Base-by-base conservation (phyloP, 306 rosid genomes). In the Prunus fruticosa region DNA sequence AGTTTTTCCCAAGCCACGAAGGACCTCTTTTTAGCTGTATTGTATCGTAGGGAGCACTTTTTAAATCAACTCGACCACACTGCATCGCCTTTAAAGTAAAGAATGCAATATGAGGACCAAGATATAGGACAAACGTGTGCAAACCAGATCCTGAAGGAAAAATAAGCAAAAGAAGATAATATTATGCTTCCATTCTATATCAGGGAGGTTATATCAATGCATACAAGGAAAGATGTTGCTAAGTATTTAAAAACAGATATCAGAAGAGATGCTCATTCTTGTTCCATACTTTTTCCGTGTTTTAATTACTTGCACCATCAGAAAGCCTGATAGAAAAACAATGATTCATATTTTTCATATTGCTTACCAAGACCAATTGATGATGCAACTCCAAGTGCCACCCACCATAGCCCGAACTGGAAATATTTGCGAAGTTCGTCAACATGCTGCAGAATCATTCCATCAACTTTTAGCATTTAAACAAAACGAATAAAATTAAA, bases 91-190 rank as follows among this genome's bases (percentile, higher is more conserved):
- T 96, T 74, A 96, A 78, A 30, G 99, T 96, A 82, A 92, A 96
- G 64, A 96, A 73, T 0, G 98, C 99, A 76, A 96, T 87, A 83
- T 96, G 99, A 64, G 99, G 99, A 69, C 98, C 99, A 82, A 96
- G 86, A 87, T 96, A 96, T 18, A 93, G 92, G 85, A 96, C 97
- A 81, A 96, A 96, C 22, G 99, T 96, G 82, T 96, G 99, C 93
- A 96, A 85, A 76, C 99, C 99, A 84, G 99, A 93, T 68, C 99
- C 99, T 96, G 91, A 82, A 74, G 56, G 79, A 76, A 87, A 71
- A 67, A 47, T 72, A 67, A 52, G 16, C 52, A 50, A 18, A 73
- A 50, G 51, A 81, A 61, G 53, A 46, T 20, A 54, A 57, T 73
- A 46, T 67, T 67, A 77, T 38, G 52, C 43, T 58, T 25, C 19